phyloP scores from a whole-genome alignment of 140 eudicot species.

The Oenanthe javanica region DNA sequence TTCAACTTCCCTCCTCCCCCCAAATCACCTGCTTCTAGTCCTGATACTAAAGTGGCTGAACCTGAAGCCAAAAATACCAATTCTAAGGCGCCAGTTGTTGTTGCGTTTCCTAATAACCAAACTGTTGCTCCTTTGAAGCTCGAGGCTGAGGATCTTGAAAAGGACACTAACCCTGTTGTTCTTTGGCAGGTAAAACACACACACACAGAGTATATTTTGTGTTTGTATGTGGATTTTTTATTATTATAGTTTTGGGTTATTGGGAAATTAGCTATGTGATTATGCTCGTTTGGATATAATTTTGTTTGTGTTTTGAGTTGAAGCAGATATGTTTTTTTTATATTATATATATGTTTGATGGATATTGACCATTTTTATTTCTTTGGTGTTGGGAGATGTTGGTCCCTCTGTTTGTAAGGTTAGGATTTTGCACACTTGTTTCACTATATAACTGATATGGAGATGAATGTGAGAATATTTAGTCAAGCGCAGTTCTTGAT shows the following conservation, averaged over 20 bases:
- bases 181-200: slow-evolving; percentile 56
- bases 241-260: not conserved
- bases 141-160: slow-evolving; percentile 37
- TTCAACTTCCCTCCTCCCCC: slow-evolving; percentile 25
- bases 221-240: not conserved
- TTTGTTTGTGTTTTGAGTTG: not conserved
- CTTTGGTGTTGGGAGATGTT: not conserved
- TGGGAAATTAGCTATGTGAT: not conserved
- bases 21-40: slow-evolving; percentile 22
- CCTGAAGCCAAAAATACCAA: slow-evolving; percentile 8
- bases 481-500: not conserved
- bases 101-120: slow-evolving; percentile 23
- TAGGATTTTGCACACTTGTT: not conserved
- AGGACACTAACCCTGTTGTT: slow-evolving; percentile 43
- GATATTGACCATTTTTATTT: not conserved
- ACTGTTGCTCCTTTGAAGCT: slow-evolving; percentile 40
- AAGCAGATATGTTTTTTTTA: not conserved
- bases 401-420: not conserved
- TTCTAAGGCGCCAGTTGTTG: slow-evolving; percentile 13
- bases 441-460: not conserved
- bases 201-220: not conserved
- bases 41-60: slow-evolving; percentile 24
- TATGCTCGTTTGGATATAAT: not conserved
- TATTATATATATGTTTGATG: not conserved
- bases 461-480: not conserved